Base-by-base conservation (phyloP, 2,329 filamentous ascomycete species). In the Rutstroemia sp. region DNA sequence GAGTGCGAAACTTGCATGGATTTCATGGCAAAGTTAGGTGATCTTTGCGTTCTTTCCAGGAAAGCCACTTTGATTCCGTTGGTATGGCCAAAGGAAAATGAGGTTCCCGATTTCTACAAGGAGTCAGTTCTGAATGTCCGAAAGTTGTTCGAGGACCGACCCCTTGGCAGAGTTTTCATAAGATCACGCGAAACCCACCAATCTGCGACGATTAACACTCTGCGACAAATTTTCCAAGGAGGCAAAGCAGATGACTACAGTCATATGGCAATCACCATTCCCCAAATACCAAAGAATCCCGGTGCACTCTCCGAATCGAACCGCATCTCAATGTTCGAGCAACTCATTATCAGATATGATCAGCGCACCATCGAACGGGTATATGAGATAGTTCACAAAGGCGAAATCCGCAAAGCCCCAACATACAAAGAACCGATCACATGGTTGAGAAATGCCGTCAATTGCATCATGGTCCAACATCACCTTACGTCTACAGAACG, bases 361-460 rank as follows among this genome's bases (percentile, higher is more conserved):
- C 37, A 46, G 17, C 16, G n/a, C 17, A 46, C 39, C 5, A 56
- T 46, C 34, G 12, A 23, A 6, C 8, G 30, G 10, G n/a, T 30
- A 14, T 17, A 45, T 12, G 25, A 12, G 1, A 21, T 51, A 3
- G 8, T 56, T 5, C 19, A 10, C 1, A 9, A 56, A 1, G 10
- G 51, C 34, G 2, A 27, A 2, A 23, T 56, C 8, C 47, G 38
- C 17, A 25, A 44, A 45, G 2, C 19, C 1, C 38, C 42, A n/a
- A 16, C 14, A 19, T 45, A 51, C 27, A 44, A 51, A 10, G 6
- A 17, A 19, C 50, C 37, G 25, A 45, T 56, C 16, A 2, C 37
- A 9, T 56, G 53, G 53, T 23, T 56, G 4, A 56, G 42, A 42
- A 56, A 56, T 23, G 16, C 30, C 14, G n/a, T n/a, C 16, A 12